Base-by-base conservation (phyloP, 1,139 yeast genomes). In the Candida buenavistaensis region DNA sequence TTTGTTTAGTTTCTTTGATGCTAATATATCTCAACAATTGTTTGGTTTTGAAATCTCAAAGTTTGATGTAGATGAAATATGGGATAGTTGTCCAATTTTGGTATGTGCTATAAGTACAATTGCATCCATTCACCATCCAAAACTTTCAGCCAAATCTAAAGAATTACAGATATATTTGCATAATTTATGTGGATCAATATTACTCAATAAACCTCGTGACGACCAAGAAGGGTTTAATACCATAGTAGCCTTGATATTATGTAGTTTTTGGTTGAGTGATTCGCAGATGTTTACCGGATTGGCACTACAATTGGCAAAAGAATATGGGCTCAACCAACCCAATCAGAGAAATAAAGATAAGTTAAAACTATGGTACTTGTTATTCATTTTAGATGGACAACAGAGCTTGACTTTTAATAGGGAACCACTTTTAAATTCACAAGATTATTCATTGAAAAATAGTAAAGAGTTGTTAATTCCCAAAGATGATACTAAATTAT, bases 381-480 rank as follows among this genome's bases (percentile, higher is more conserved):
- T 82, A n/a, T 82, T 78, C 52, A 75, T 80, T 10, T 59, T 81
- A 25, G 89, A 82, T 55, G 86, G 87, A 0, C 86, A 80, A 46
- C 87, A 81, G 48, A 75, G 84, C 46, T 56, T 82, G 47, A 73
- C 82, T 0, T 77, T 72, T 46, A 76, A 78, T 46, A 66, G 82
- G 45, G 74, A 75, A 37, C 79, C 83, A 0, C 54, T 80, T 32
- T 70, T 81, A 7, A 67, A 68, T 36, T 57, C 73, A 1, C 55
- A 59, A 12, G 82, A 79, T 31, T 65, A 61, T 31, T 54, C 75
- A 1, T 54, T 77, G 17, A 55, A 50, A 27, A 57, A 72, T 30
- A 66, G 78, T 30, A 57, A 69, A 40, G 55, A 59, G 31, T 50
- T 71, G 8, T 50, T 75, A 16, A 25, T 45, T 13, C 32, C 38